A percentile compares a stretch with the other conserved stretches of the same genome.
Evolutionary conservation across 2,329 filamentous ascomycete genomes (phyloP).

Genomic region (Fusarium sp.): DNA sequence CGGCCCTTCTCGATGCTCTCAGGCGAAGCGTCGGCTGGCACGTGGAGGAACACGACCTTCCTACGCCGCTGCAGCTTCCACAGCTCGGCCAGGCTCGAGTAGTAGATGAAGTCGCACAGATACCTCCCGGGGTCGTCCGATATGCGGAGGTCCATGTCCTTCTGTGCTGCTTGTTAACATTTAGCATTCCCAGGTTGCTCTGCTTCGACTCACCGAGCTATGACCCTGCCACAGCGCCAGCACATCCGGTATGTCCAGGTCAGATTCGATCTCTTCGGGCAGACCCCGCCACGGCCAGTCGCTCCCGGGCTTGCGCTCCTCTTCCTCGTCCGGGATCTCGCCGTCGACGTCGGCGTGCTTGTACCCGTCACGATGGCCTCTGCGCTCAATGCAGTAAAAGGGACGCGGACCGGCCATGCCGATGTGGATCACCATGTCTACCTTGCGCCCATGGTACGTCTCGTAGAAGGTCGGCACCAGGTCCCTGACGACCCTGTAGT

Average conservation of each 20-base stretch:
- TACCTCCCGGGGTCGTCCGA: constrained; percentile 81
- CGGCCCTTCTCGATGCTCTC: constrained; percentile 64
- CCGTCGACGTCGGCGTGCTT: constrained; percentile 79
- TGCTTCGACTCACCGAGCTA: constrained; percentile 61
- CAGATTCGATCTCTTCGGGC: constrained; percentile 70
- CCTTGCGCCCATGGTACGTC: constrained; percentile 54
- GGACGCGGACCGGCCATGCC: constrained; percentile 80
- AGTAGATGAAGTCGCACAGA: constrained; percentile 86
- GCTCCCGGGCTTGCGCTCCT: constrained; percentile 63
- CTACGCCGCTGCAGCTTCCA: constrained; percentile 62
- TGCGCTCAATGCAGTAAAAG: constrained; percentile 79
- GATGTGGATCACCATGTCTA: constrained; percentile 82
- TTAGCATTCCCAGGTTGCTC: not conserved
- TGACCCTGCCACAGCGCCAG: constrained; percentile 69
- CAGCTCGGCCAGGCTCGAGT: constrained; percentile 75
- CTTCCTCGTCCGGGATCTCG: constrained; percentile 67
- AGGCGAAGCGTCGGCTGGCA: constrained; percentile 73
- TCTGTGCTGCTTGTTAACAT: constrained; percentile 44
- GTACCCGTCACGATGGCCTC: constrained; percentile 82
- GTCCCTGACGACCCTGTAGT: constrained; percentile 76
- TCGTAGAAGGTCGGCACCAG: constrained; percentile 77
- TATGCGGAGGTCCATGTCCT: constrained; percentile 66
- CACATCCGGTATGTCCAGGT: constrained; percentile 72
- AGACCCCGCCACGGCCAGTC: constrained; percentile 69
- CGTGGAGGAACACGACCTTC: constrained; percentile 80